Evolutionary conservation across 139 green algal species (phyloP).

Genomic region (Chlorella sp.): DNA sequence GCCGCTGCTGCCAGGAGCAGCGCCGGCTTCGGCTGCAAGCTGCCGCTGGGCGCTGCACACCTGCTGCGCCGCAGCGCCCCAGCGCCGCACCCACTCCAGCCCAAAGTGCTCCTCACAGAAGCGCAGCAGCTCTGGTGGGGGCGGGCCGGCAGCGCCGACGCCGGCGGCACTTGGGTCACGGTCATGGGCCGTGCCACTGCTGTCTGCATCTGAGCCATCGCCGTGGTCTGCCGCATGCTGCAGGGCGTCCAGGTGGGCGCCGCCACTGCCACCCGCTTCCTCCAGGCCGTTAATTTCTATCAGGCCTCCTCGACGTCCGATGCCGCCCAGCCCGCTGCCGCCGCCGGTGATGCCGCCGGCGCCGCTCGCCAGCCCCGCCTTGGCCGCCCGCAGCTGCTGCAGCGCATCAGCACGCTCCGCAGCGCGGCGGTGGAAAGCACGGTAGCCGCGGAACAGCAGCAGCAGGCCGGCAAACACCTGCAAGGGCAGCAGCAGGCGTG

Average conservation of each 20-base stretch:
- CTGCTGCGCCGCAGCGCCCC: conserved; percentile 21
- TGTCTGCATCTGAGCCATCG: too few relatives aligned
- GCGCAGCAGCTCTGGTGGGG: neutral
- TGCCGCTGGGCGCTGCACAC: conserved; percentile 24
- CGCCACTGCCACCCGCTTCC: too few relatives aligned
- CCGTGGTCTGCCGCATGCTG: too few relatives aligned
- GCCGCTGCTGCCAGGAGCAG: neutral
- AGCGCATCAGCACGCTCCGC: neutral
- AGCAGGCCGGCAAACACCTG: conserved; percentile 18
- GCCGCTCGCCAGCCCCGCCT: neutral
- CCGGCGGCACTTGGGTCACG: too few relatives aligned
- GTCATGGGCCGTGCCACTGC: too few relatives aligned
- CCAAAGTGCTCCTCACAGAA: conserved; percentile 49
- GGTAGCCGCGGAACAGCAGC: neutral
- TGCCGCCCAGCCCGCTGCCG: too few relatives aligned
- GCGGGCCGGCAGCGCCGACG: neutral
- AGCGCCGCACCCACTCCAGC: conserved; percentile 29
- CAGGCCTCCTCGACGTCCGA: too few relatives aligned
- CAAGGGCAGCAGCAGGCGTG: neutral
- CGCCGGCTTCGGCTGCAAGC: neutral
- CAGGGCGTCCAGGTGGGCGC: too few relatives aligned
- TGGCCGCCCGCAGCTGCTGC: conserved; percentile 11
- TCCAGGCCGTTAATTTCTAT: too few relatives aligned
- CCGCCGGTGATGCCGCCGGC: neutral
- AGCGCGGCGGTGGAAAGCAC: neutral